Base-by-base conservation (phyloP, 2,329 filamentous ascomycete genomes). In the Paecilomyces formosus region DNA sequence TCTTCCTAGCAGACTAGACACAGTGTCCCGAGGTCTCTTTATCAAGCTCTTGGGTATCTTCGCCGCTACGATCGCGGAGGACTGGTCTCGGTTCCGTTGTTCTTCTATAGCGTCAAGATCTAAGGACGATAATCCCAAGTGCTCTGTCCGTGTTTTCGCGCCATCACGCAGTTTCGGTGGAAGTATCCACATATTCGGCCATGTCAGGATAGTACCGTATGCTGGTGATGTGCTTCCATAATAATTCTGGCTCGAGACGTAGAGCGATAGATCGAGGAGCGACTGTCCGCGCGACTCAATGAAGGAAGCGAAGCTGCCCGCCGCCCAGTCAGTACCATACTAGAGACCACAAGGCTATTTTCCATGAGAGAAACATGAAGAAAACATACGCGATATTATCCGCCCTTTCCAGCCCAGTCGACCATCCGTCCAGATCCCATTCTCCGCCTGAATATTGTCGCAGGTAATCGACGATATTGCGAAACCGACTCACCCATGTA, bases 191-290 rank as follows among this genome's bases (percentile, higher is more conserved):
- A 92, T 92, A 62, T 92, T 82, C 18, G 94, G 92, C 80, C 94
- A 96, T 49, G 88, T 85, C 45, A 97, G 84, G 58, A 97, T 83
- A 5, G 80, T 78, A 64, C 87, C 90, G 76, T 92, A 96, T 39
- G 90, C 88, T 2, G 91, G 89, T 15, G 91, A 86, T 3, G 92
- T 96, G 54, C 82, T 78, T 51, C 82, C 79, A 57, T 86, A 81
- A 83, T 94, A 99, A 78, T 97, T 97, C 63, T 91, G 85, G 58
- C 88, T 90, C 31, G 92, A 94, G 62, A 94, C 88, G 73, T 95
- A 97, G 65, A 97, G 87, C 55, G 87, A 92, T 58, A 97, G 85
- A 66, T 95, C 89, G 66, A 97, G 73, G 60, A 97, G 83, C 31
- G 88, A 85, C 55, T 87, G 85, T n/a, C 88, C 90, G 59, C 88